These are phyloP conservation scores for Jatropha podagrica DNA, from an alignment of 441 rosid genomes.

Conservation along the genomic window DNA sequence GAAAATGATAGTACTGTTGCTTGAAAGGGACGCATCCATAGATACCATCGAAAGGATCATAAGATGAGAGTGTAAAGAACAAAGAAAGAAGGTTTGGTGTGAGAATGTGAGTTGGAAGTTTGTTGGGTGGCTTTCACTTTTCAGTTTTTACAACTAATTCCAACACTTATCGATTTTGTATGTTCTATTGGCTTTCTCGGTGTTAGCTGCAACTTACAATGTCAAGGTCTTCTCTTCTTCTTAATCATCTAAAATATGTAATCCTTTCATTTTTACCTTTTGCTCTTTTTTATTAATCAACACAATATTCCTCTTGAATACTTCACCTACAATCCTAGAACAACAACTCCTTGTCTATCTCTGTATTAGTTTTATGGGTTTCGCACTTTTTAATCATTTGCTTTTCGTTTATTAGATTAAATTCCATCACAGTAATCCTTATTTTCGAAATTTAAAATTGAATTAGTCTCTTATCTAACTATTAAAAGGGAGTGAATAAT, in stretches of 20 bases:
- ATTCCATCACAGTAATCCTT: no score
- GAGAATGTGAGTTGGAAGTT: conserved; percentile 15
- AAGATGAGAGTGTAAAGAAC: background rate
- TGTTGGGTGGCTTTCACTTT: background rate
- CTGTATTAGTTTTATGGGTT: background rate
- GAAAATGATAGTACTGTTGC: conserved; percentile 12
- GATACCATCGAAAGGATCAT: background rate
- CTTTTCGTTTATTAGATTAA: background rate
- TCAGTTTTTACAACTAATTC: conserved; percentile 3
- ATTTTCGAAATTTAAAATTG: no score
- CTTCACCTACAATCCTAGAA: conserved; percentile 7
- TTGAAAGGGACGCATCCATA: conserved; percentile 17
- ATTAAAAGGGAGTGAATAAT: no score
- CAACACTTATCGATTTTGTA: background rate
- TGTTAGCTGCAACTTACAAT: conserved; percentile 11
- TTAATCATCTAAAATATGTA: background rate
- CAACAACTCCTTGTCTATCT: background rate
- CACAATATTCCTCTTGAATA: background rate
- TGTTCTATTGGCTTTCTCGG: conserved; percentile 10
- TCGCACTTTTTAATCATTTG: background rate
- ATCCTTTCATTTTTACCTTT: background rate
- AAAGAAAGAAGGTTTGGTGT: conserved; percentile 5
- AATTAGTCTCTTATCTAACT: no score
- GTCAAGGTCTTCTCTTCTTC: no score
- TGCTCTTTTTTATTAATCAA: background rate